phyloP scores from a whole-genome alignment of 2,329 filamentous ascomycete genomes.

The Lasiodiplodia hormozganensis region DNA sequence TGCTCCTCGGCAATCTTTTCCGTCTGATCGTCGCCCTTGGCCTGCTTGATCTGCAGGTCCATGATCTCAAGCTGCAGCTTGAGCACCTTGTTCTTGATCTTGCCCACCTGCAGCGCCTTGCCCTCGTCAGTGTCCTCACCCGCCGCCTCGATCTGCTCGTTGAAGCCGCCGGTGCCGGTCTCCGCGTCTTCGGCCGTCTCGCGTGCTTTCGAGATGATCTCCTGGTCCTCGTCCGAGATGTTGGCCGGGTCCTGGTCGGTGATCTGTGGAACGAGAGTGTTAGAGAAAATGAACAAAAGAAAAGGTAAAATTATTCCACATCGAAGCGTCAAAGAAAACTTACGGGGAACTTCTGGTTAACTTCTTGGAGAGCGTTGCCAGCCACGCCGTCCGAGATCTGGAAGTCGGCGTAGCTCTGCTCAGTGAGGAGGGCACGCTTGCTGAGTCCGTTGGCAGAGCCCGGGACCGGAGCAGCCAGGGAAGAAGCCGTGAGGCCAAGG shows the following conservation, averaged over 20 bases:
- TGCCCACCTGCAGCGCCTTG: slow-evolving; percentile 60
- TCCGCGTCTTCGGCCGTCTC: slow-evolving; percentile 63
- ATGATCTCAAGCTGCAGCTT: slow-evolving; percentile 63
- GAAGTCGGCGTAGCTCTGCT: slow-evolving; percentile 49
- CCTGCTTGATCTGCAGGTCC: slow-evolving; percentile 59
- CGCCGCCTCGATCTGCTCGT: slow-evolving; percentile 59
- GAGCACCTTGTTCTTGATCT: slow-evolving; percentile 68
- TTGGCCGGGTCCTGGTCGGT: slow-evolving; percentile 55
- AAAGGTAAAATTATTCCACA: neutral
- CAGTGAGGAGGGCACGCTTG: slow-evolving; percentile 32
- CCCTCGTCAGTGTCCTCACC: slow-evolving; percentile 43
- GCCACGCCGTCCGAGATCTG: slow-evolving; percentile 59
- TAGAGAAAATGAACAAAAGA: neutral
- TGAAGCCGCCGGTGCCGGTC: slow-evolving; percentile 54
- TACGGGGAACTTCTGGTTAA: slow-evolving; percentile 62
- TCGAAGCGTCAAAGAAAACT: slow-evolving; percentile 18
- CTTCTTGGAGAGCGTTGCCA: slow-evolving; percentile 62
- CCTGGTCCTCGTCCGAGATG: slow-evolving; percentile 57
- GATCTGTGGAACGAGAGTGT: slow-evolving; percentile 40
- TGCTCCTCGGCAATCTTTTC: slow-evolving; percentile 55
- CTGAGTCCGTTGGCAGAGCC: slow-evolving; percentile 12
- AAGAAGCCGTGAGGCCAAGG: slow-evolving; percentile 38
- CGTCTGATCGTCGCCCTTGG: slow-evolving; percentile 58
- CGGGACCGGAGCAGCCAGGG: slow-evolving; percentile 36
- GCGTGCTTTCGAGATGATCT: slow-evolving; percentile 61